A percentile compares a stretch with the other conserved stretches of the same genome.
Evolutionary conservation across 176 grass and related monocot genomes (phyloP).

Genomic region (Cenchrus fungigraminus): DNA sequence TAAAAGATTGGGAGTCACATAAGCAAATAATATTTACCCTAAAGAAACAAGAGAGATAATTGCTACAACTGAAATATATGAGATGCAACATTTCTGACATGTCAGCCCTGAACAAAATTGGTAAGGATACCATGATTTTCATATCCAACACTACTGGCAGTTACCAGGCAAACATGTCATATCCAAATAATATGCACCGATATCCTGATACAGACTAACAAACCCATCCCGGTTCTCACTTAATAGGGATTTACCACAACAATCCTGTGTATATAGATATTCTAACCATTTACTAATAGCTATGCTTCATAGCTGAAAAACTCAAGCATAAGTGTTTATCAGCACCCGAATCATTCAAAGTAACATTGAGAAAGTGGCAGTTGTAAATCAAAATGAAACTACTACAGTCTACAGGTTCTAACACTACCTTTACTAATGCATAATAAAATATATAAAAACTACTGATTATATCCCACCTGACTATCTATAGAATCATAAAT

Average conservation of each 20-base stretch:
- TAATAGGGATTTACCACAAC: neutral
- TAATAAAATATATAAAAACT: slow-evolving; percentile 17
- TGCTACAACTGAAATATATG: slow-evolving; percentile 26
- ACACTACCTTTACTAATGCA: neutral
- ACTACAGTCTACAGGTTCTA: slow-evolving; percentile 3
- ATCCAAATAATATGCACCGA: neutral
- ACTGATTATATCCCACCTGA: slow-evolving; percentile 12
- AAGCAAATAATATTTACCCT: slow-evolving; percentile 25
- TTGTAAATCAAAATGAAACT: neutral
- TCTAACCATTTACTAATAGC: neutral
- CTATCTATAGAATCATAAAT: neutral
- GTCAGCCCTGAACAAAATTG: slow-evolving; percentile 13
- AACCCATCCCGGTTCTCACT: neutral
- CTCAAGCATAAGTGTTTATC: slow-evolving; percentile 30
- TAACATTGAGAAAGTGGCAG: neutral
- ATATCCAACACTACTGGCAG: neutral
- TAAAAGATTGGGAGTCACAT: neutral
- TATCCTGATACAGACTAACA: slow-evolving; percentile 13
- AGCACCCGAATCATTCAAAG: neutral
- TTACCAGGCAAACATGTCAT: neutral
- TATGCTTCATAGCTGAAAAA: slow-evolving; percentile 7
- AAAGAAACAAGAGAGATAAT: neutral
- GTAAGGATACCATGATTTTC: neutral
- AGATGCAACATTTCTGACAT: slow-evolving; percentile 25
- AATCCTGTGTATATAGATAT: neutral